Evolutionary conservation across 2,329 filamentous ascomycete genomes (phyloP), one percentile per base, ranked within the genome.

Genomic region (Gnomoniopsis smithogilvyi): DNA sequence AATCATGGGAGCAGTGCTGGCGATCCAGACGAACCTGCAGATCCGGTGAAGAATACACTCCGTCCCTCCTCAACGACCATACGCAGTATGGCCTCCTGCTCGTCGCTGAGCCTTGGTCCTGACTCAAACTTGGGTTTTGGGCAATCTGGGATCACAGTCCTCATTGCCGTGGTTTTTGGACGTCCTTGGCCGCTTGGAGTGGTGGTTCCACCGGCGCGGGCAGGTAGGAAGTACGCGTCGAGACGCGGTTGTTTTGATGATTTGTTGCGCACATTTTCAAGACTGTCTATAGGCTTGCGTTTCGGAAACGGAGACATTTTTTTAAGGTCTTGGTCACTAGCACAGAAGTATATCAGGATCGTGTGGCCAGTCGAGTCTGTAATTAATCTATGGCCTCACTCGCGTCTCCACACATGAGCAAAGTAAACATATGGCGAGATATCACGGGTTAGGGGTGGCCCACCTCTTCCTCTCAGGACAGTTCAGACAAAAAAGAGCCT

Each of bases 31-130:
- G 14, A 33, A 61, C 59, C 59, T 45, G 59, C 89, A 63, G 89
- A 91, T 65, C 89, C 89, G 3, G 89, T 92, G 68, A 91, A 92
- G 74, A 92, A 92, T 6, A 91, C 87, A 67, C 87, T 90, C 71
- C 88, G 89, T 60, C 80, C 80, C 59, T 85, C 73, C 21, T 89
- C 79, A 2, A 86, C 78, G 26, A 91, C 87, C 41, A 89, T 76
- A 38, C 87, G 81, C 45, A 89, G 72, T 3, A 92, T 87, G 63
- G 82, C 80, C 60, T 80, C 79, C 67, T 92, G 89, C 68, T 91
- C 89, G 17, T 88, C 81, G 67, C 86, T 90, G 14, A 91, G 75
- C n/a, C 33, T 51, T 17, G 33, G 53, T 3, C 17, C 45, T n/a
- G 34, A 15, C 26, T 17, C 24, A 6, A 14, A n/a, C 17, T 30